Evolutionary conservation across 768 basidiomycete species (phyloP).

Genomic region (Kwoniella dendrophila): DNA sequence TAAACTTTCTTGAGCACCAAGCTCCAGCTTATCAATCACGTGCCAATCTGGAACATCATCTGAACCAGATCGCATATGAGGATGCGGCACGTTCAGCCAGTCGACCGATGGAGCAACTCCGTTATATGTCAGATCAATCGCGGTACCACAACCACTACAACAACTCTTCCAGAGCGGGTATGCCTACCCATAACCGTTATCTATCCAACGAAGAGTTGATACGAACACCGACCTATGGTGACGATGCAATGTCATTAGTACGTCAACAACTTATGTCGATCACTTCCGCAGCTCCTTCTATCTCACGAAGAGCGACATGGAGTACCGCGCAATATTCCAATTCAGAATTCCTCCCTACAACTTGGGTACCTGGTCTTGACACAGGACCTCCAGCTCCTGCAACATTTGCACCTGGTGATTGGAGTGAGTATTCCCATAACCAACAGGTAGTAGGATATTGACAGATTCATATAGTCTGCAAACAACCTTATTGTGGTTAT

Average conservation of each 20-base stretch:
- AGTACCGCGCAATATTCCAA: constrained; percentile 1
- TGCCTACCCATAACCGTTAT: too few relatives aligned
- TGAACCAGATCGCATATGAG: neutral
- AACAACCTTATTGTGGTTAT: constrained; percentile 24
- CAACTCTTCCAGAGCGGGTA: too few relatives aligned
- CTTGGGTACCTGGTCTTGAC: constrained; percentile 6
- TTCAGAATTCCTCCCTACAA: constrained; percentile 6
- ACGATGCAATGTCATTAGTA: too few relatives aligned
- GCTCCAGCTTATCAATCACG: neutral
- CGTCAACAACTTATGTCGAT: neutral
- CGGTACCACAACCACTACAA: too few relatives aligned
- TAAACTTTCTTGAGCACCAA: neutral
- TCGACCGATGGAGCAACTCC: neutral
- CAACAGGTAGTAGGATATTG: neutral
- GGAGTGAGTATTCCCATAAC: constrained; percentile 16
- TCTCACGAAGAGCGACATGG: neutral
- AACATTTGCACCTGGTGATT: constrained; percentile 23
- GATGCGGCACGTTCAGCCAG: neutral
- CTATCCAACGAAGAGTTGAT: too few relatives aligned
- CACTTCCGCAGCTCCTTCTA: neutral
- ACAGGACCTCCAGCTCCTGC: constrained; percentile 9
- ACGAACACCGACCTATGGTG: too few relatives aligned
- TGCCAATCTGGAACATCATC: neutral
- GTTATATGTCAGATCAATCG: too few relatives aligned
- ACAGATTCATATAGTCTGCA: neutral